Percentiles rank a stretch among this genome's conserved stretches.
Evolutionary conservation across 768 basidiomycete genomes (phyloP).

Genomic region (Suillus ampliporus): DNA sequence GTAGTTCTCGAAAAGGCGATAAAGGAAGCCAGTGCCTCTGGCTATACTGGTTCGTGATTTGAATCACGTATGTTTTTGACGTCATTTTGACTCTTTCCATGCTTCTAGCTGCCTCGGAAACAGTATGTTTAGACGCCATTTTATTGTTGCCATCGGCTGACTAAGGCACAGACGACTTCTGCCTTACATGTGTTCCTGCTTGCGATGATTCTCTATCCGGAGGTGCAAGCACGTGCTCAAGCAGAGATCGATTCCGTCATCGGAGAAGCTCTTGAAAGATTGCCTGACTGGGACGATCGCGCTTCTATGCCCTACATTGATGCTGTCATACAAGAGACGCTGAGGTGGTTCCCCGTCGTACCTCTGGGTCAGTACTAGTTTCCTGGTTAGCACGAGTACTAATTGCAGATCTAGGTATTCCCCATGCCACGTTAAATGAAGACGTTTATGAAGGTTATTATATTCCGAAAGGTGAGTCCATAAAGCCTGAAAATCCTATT

Average conservation of each 20-base stretch:
- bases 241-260: constrained; percentile 25
- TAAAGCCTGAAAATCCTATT: neutral
- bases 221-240: constrained; percentile 27
- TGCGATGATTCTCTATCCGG: constrained; percentile 32
- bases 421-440: constrained; percentile 42
- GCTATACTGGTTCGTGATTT: constrained; percentile 22
- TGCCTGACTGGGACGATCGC: constrained; percentile 27
- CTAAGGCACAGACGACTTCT: constrained; percentile 21
- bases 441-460: constrained; percentile 50
- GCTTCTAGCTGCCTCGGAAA: constrained; percentile 27
- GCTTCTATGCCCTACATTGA: constrained; percentile 27
- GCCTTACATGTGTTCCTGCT: constrained; percentile 26
- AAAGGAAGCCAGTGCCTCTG: constrained; percentile 29
- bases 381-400: neutral
- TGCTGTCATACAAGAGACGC: constrained; percentile 28
- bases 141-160: neutral
- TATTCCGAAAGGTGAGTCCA: constrained; percentile 46
- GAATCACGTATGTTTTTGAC: constrained; percentile 14
- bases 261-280: constrained; percentile 25
- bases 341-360: constrained; percentile 29
- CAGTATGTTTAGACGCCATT: constrained; percentile 18
- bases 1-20: constrained; percentile 24
- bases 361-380: constrained; percentile 18
- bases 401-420: constrained; percentile 26
- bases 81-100: neutral